phyloP scores from a whole-genome alignment of 1,139 yeast species.

The Blastobotrys buckinghamii region DNA sequence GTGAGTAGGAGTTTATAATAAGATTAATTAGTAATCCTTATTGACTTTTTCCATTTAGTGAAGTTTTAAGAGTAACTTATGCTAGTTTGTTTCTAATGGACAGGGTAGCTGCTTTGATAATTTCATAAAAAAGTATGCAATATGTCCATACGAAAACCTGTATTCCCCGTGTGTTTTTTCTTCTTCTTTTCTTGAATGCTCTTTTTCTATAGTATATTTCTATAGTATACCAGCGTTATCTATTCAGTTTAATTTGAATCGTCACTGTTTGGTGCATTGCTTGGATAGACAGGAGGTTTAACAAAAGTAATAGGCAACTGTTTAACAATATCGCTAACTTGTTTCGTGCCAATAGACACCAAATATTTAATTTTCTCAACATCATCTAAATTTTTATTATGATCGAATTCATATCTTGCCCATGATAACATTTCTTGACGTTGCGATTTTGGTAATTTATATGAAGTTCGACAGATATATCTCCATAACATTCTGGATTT shows the following conservation, averaged over 20 bases:
- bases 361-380: conserved; percentile 28
- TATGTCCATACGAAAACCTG: too few species aligned
- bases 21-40: too few species aligned
- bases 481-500: conserved; percentile 33
- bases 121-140: too few species aligned
- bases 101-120: too few species aligned
- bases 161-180: neutral
- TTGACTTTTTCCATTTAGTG: too few species aligned
- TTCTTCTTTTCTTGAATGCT: neutral
- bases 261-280: too few species aligned
- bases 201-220: conserved; percentile 1
- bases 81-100: too few species aligned
- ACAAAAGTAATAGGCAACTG: conserved; percentile 18
- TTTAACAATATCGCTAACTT: conserved; percentile 31
- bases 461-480: conserved; percentile 30
- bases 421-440: conserved; percentile 31
- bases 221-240: too few species aligned
- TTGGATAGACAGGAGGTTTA: too few species aligned
- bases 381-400: conserved; percentile 29
- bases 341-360: conserved; percentile 33
- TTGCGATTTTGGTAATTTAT: conserved; percentile 19
- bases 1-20: too few species aligned
- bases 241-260: too few species aligned
- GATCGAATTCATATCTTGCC: conserved; percentile 34
- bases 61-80: too few species aligned